Conservation (phyloP, 805 yeast species). For the Teunomyces aglyptinius region DNA sequence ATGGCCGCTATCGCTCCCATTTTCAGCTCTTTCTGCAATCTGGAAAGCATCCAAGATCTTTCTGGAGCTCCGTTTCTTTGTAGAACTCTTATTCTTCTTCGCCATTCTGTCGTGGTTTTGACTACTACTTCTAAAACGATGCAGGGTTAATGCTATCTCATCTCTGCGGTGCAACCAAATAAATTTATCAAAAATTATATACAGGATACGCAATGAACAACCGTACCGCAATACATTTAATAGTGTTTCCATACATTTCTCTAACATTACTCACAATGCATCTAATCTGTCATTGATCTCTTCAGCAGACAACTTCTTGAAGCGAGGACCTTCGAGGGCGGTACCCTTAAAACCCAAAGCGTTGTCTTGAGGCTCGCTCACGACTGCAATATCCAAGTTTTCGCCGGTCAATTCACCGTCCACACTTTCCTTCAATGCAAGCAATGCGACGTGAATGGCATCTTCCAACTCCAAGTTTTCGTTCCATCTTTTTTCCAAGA, state of each 20-base stretch:
- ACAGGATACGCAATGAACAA: background rate
- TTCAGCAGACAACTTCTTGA: conserved; percentile 77
- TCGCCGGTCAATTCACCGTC: conserved; percentile 98
- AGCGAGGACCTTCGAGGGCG: conserved; percentile 82
- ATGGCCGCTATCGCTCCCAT: conserved; percentile 18
- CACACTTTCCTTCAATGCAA: conserved; percentile 92
- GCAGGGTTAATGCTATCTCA: background rate
- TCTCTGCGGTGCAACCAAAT: background rate
- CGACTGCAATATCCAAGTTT: conserved; percentile 86
- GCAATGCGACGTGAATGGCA: conserved; percentile 92
- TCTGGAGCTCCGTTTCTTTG: conserved; percentile 32
- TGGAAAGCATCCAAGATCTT: conserved; percentile 45
- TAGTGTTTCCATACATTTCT: background rate
- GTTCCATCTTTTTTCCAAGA: conserved; percentile 97
- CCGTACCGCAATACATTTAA: background rate
- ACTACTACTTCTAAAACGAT: conserved; percentile 1
- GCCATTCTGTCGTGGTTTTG: conserved; percentile 9
- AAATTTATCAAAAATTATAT: background rate
- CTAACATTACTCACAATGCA: conserved; percentile 54
- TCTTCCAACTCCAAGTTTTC: conserved; percentile 96
- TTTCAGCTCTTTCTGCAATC: conserved; percentile 41
- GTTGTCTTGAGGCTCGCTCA: conserved; percentile 80
- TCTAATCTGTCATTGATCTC: conserved; percentile 96
- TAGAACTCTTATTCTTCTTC: conserved; percentile 14
- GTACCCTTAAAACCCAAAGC: conserved; percentile 86